Conservation (phyloP, 352 stramenopile genomes). For the Phytophthora hibernalis region DNA sequence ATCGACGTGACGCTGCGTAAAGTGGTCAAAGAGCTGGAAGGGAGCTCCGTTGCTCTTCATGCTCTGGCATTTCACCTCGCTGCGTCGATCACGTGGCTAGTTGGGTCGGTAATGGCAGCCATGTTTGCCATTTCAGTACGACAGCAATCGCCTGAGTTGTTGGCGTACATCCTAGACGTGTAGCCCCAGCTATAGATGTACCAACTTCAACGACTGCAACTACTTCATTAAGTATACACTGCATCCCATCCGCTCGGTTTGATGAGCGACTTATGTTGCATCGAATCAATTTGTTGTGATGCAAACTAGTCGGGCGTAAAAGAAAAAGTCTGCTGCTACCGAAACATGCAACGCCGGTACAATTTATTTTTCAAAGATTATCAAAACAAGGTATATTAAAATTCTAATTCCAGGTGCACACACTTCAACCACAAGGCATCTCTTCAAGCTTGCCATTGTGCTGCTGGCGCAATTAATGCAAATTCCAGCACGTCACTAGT, state of each 20-base stretch:
- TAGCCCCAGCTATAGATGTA: conserved; percentile 10
- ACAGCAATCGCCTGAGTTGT: conserved; percentile 50
- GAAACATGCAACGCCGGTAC: too few relatives aligned
- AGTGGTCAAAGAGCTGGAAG: conserved; percentile 24
- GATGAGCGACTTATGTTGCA: neutral
- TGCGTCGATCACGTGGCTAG: conserved; percentile 56
- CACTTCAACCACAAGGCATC: neutral
- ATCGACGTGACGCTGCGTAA: conserved; percentile 32
- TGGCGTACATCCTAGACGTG: conserved; percentile 54
- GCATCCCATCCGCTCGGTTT: neutral
- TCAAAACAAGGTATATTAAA: conserved; percentile 11
- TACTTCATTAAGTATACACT: conserved; percentile 1
- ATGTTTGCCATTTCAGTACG: conserved; percentile 51
- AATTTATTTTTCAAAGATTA: neutral
- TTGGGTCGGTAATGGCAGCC: conserved; percentile 39
- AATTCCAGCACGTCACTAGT: conserved; percentile 2
- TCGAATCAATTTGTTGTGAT: neutral
- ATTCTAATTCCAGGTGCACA: conserved; percentile 14
- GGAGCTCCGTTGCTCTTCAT: conserved; percentile 33
- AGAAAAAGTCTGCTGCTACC: too few relatives aligned
- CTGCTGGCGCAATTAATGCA: conserved; percentile 8
- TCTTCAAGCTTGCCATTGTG: conserved; percentile 15
- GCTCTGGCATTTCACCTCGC: conserved; percentile 54
- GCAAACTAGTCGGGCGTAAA: neutral
- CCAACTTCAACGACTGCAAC: neutral